These are phyloP conservation scores for Glaciozyma antarctica DNA, from an alignment of 768 basidiomycete species.

Conservation along the genomic window DNA sequence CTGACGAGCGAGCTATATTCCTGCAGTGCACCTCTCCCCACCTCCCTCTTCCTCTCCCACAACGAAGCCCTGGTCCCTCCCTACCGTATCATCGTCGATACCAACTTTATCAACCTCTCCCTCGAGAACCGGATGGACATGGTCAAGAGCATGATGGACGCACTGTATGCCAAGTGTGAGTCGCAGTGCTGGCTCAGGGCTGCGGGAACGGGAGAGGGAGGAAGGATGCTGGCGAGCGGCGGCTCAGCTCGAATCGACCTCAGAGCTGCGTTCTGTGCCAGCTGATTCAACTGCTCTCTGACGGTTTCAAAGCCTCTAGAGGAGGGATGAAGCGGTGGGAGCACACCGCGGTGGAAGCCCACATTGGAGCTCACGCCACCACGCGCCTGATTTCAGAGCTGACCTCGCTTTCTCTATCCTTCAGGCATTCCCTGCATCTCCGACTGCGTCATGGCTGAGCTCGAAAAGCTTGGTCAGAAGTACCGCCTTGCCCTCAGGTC, in stretches of 20 bases:
- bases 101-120: slow-evolving; percentile 98
- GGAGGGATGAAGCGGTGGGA: no score
- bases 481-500: slow-evolving; percentile 90
- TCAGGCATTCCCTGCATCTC: slow-evolving; percentile 97
- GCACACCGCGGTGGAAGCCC: no score
- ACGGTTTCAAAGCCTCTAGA: no score
- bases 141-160: slow-evolving; percentile 99
- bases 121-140: slow-evolving; percentile 96
- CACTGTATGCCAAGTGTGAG: slow-evolving; percentile 91
- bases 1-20: slow-evolving; percentile 12
- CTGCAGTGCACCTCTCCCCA: slow-evolving; percentile 68
- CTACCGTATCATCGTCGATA: slow-evolving; percentile 93
- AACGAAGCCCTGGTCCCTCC: slow-evolving; percentile 93
- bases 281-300: no score
- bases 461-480: slow-evolving; percentile 92
- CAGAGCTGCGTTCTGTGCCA: neutral
- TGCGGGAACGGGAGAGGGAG: neutral
- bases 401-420: neutral
- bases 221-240: neutral
- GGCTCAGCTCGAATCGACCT: neutral
- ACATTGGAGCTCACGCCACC: no score
- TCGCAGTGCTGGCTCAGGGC: neutral
- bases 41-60: slow-evolving; percentile 86
- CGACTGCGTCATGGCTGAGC: slow-evolving; percentile 95
- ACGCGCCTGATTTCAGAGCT: neutral